Percentiles rank a stretch among this genome's conserved stretches.
phyloP scores from a whole-genome alignment of 805 yeast species.

The Yamadazyma laniorum region DNA sequence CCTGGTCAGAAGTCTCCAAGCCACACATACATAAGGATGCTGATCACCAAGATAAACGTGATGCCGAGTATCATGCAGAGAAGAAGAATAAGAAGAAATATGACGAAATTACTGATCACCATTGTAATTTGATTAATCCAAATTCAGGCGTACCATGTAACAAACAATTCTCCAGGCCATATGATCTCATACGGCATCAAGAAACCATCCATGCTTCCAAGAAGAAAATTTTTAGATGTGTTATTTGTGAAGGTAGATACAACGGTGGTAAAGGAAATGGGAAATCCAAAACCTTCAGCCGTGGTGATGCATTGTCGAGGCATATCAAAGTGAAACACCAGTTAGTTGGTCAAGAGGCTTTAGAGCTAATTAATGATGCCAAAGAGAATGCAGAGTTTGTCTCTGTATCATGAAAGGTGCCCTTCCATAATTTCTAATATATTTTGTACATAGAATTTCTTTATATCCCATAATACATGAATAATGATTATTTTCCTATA shows the following conservation, averaged over 20 bases:
- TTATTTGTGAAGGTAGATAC: conserved; percentile 44
- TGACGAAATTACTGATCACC: conserved; percentile 44
- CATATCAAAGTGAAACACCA: conserved; percentile 81
- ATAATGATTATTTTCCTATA: not conserved
- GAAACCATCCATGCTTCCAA: conserved; percentile 48
- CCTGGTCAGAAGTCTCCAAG: too few species aligned
- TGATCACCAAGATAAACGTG: not conserved
- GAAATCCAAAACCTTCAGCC: conserved; percentile 43
- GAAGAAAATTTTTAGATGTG: conserved; percentile 46
- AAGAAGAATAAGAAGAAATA: conserved; percentile 9
- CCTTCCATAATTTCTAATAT: not conserved
- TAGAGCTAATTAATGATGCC: conserved; percentile 69
- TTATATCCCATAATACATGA: conserved; percentile 6
- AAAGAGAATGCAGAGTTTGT: conserved; percentile 73
- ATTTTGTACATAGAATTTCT: conserved; percentile 8
- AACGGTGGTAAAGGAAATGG: conserved; percentile 53
- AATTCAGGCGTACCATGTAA: conserved; percentile 62
- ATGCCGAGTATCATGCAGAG: conserved; percentile 2
- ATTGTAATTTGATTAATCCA: conserved; percentile 60
- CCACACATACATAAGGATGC: not conserved
- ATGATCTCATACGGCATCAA: conserved; percentile 46
- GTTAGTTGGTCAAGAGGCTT: conserved; percentile 61
- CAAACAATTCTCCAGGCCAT: conserved; percentile 77
- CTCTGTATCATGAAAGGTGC: conserved; percentile 8
- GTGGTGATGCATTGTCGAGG: conserved; percentile 47